Conservation (phyloP, 1,284 basidiomycete genomes). For the Boletus subluridellus region DNA sequence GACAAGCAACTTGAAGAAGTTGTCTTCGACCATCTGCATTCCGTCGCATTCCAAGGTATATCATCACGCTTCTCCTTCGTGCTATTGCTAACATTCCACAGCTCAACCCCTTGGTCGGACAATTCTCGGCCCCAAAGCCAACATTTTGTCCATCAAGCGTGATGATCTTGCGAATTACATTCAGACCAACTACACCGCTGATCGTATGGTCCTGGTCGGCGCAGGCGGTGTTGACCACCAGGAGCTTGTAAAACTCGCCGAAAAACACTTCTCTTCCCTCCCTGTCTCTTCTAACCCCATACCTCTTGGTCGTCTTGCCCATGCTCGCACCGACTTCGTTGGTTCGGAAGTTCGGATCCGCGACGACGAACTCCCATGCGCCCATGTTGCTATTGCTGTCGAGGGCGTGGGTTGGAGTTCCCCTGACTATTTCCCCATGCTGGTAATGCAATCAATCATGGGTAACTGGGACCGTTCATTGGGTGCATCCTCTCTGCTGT, state of each 20-base stretch:
- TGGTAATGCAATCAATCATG: constrained; percentile 97
- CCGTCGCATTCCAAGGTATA: constrained; percentile 92
- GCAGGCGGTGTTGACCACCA: constrained; percentile 93
- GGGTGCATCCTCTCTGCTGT: constrained; percentile 86
- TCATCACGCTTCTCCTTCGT: constrained; percentile 14
- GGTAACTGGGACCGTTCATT: constrained; percentile 99
- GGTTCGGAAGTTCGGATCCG: constrained; percentile 96
- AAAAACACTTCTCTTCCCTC: constrained; percentile 89
- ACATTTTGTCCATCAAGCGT: constrained; percentile 94
- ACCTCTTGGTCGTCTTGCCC: constrained; percentile 76
- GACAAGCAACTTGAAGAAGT: constrained; percentile 99
- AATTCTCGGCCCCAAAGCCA: constrained; percentile 94
- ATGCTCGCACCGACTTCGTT: constrained; percentile 78
- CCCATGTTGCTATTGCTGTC: constrained; percentile 94
- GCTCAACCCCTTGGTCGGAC: constrained; percentile 94
- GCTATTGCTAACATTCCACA: constrained; percentile 33
- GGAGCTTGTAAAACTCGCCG: constrained; percentile 91
- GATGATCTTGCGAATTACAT: constrained; percentile 92
- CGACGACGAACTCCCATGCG: constrained; percentile 86
- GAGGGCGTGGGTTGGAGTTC: constrained; percentile 98
- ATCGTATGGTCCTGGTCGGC: constrained; percentile 98
- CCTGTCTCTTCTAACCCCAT: constrained; percentile 88
- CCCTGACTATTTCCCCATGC: constrained; percentile 99
- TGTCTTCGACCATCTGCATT: constrained; percentile 97
- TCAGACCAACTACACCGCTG: constrained; percentile 96